Base-by-base conservation (phyloP, 148 eudicot species). In the Heliamphora exappendiculata region DNA sequence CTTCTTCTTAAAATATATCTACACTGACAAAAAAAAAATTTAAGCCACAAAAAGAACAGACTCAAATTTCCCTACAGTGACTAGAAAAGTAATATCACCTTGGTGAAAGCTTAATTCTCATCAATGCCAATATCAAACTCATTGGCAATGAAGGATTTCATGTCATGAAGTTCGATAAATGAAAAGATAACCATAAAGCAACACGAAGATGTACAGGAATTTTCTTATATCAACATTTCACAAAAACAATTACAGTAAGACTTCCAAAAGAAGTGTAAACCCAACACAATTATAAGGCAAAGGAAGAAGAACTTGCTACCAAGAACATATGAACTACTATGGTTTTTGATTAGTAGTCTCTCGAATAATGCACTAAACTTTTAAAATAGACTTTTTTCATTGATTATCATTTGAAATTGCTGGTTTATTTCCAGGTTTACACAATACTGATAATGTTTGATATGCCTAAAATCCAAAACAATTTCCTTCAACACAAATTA, bases 1-100 rank as follows among this genome's bases (percentile, higher is more conserved):
- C 79, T 96, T 96, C 98, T 84, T 96, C 64, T 93, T 96, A 77
- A 96, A 96, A 81, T 96, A 96, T 67, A 96, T 93, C 99, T 96
- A 80, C 76, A 75, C 82, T 7, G 42, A 16, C 76, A 79, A 47
- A 36, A 75, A 77, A 41, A 80, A 45, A 60, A 62, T 31, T 14
- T 8, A 13, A 75, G 41, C 6, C 69, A 58, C 33, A 63, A 70
- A 55, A 33, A 67, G 16, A 33, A 69, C 34, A 36, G 55, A 45
- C 16, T 54, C 1, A 7, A 58, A 20, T 12, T 19, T 75, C 41
- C 13, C 29, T 44, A 64, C n/a, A 53, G 36, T 36, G 10, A 20
- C 36, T 2, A 26, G 41, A 34, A 55, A 28, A 73, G 1, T 22
- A 16, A 39, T 17, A 39, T 42, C 72, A 1, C 41, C 33, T n/a